Evolutionary conservation across 805 yeast species (phyloP), one percentile per base, ranked within the genome.

Genomic region (Yarrowia yakushimensis): DNA sequence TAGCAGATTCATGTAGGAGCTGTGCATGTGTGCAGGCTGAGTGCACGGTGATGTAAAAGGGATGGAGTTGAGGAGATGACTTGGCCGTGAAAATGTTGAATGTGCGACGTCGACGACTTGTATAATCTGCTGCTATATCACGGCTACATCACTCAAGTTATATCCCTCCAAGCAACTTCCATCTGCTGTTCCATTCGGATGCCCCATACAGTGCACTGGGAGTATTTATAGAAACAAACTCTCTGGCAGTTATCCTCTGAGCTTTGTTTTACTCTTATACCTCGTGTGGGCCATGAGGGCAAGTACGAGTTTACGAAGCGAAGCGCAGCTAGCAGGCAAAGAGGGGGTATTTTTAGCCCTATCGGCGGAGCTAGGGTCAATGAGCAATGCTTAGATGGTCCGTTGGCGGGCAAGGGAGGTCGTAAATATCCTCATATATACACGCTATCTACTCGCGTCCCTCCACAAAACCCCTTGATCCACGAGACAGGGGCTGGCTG

Each of bases 271-370:
- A 13, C 34, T 31, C 34, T 31, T 31, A 31, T 31, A 31, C n/a
- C 34, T 15, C 34, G 17, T 31, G 34, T n/a, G 34, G 4, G 17
- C 28, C 52, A 30, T 30, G 25, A 28, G 30, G 52, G 36, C 52
- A 45, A 45, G 33, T 43, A 17, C 30, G 48, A 43, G 10, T 43
- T 43, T 43, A 43, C 48, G 48, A 43, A 33, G 33, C 48, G 48
- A 43, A 43, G 48, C 48, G 48, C 48, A 43, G 31, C 48, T 17
- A n/a, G 33, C 31, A 43, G 48, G 48, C 22, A 43, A 9, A 25
- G 22, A 15, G 13, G 45, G 15, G 48, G 8, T 43, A 43, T 43
- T 43, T 43, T 43, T 43, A 43, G 48, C 12, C 41, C 8, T 15
- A 33, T 33, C n/a, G 20, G 11, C 10, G 37, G 27, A 25, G 27